Base-by-base conservation (phyloP, 2,329 filamentous ascomycete species). In the Paecilomyces sp. region DNA sequence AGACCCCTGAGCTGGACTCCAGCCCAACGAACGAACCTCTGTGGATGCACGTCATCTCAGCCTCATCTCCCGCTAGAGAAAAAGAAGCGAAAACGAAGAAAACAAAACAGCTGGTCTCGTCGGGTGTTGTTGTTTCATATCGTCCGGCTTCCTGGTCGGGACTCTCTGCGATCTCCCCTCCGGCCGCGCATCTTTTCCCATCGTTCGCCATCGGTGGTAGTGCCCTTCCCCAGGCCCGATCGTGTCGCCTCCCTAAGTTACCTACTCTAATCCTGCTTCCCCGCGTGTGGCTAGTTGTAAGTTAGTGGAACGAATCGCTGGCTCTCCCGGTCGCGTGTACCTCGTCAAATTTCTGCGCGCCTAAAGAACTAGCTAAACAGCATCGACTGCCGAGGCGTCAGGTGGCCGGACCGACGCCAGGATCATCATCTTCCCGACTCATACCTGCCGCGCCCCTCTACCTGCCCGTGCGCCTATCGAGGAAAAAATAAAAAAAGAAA, bases 391-490 rank as follows among this genome's bases (percentile, higher is more conserved):
- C 66, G 65, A 70, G 69, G 67, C 69, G 62, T 70, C 67, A 70
- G 67, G 67, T 71, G 69, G 69, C 64, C 68, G 65, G 63, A 63
- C 62, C 66, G 63, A 63, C 60, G 62, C 61, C 56, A 18, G 28
- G 24, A 64, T 60, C 56, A 61, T 63, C 59, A 59, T 63, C 63
- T 61, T 59, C 58, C 64, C 59, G 55, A 52, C 63, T 61, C 61
- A 50, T 61, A 58, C 57, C 54, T 63, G 58, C 56, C 56, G 58
- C 61, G 59, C 58, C 63, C 60, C 51, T 62, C 59, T 59, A 58
- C 56, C 55, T 41, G 61, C 59, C 58, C 59, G 62, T 62, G 57
- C 57, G 55, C 54, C 58, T 33, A 8, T 33, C 31, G 31, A 33
- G 11, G 31, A 33, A 33, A 33, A 31, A 31, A 31, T 7, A 31